Conservation (phyloP, 1,139 yeast genomes). For the Pneumocystis murina region DNA sequence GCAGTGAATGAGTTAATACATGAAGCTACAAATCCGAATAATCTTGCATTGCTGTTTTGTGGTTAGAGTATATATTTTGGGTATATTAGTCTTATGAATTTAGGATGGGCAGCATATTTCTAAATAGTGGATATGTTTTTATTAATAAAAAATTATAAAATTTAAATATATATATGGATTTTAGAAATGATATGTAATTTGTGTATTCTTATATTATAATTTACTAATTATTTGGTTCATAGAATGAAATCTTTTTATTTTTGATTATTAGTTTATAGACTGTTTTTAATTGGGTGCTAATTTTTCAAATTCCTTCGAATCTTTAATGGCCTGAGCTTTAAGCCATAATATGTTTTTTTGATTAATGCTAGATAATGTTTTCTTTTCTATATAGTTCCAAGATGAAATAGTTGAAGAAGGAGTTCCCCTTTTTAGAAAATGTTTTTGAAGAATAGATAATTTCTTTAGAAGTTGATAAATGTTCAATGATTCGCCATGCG, state of each 20-base stretch:
- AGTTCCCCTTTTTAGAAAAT: neutral
- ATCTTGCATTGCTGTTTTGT: slow-evolving; percentile 58
- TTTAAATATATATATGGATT: neutral
- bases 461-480: slow-evolving; percentile 39
- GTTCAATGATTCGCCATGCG: slow-evolving; percentile 64
- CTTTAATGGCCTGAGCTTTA: neutral
- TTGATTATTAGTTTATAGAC: neutral
- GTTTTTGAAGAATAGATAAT: neutral
- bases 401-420: neutral
- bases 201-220: neutral
- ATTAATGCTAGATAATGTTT: neutral
- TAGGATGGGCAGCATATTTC: slow-evolving; percentile 1
- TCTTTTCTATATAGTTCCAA: neutral
- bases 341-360: neutral
- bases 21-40: slow-evolving; percentile 54
- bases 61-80: slow-evolving; percentile 46
- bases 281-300: neutral
- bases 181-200: neutral
- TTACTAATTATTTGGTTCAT: neutral
- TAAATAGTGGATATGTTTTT: neutral
- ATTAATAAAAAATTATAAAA: neutral
- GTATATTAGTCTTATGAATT: neutral
- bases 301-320: neutral
- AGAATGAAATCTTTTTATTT: neutral
- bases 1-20: slow-evolving; percentile 64